A percentile compares a stretch with the other conserved stretches of the same genome.
These are phyloP conservation scores for Fraxinus xanthoxyloides DNA, from an alignment of 305 asterid species.

Conservation along the genomic window DNA sequence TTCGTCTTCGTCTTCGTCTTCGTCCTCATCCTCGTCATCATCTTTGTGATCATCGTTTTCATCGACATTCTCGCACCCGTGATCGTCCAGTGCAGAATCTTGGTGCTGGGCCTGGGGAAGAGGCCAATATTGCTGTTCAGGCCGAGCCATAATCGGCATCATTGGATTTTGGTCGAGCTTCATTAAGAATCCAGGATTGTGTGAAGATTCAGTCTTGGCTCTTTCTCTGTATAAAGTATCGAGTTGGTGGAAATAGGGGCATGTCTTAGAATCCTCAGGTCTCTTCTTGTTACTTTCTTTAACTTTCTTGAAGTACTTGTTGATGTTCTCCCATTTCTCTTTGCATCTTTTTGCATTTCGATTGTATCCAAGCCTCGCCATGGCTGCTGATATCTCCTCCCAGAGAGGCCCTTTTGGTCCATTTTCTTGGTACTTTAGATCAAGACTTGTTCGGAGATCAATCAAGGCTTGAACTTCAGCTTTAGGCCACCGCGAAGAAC, in stretches of 20 bases:
- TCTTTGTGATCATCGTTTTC: conserved; percentile 32
- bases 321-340: conserved; percentile 97
- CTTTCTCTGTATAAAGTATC: conserved; percentile 72
- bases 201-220: conserved; percentile 36
- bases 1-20: conserved; percentile 41
- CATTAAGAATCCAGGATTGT: conserved; percentile 16
- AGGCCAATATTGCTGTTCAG: conserved; percentile 91
- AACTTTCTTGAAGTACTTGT: conserved; percentile 90
- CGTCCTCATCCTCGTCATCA: conserved; percentile 24
- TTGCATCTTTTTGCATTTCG: conserved; percentile 82
- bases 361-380: conserved; percentile 65
- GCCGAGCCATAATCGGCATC: conserved; percentile 82
- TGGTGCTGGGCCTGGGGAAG: conserved; percentile 32
- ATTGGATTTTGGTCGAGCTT: conserved; percentile 32
- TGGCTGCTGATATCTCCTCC: conserved; percentile 83
- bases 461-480: conserved; percentile 79
- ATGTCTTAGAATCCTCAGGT: conserved; percentile 83
- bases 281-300: conserved; percentile 78
- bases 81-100: conserved; percentile 32
- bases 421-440: conserved; percentile 71
- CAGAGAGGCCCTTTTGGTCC: conserved; percentile 93
- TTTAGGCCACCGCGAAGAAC: conserved; percentile 91
- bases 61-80: conserved; percentile 37
- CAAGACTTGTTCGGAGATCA: conserved; percentile 63
- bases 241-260: conserved; percentile 87